Evolutionary conservation across 352 stramenopile genomes (phyloP), one percentile per base, ranked within the genome.

Genomic region (Plasmopara halstedii): DNA sequence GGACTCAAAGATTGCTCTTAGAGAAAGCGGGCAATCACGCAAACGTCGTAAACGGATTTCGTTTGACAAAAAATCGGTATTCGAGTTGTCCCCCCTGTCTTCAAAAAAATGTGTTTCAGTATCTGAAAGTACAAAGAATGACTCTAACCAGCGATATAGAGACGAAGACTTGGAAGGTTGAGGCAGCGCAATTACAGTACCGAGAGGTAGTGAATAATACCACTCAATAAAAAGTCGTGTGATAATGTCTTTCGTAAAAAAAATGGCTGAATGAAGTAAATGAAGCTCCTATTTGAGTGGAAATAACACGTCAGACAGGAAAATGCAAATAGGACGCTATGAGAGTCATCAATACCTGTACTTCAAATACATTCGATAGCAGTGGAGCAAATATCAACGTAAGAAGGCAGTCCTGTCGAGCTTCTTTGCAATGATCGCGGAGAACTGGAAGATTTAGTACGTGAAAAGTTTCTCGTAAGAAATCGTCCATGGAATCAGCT

Each of bases 201-300:
- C 69, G 1, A 88, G 56, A 32, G 81, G 76, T 15, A 90, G 65
- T n/a, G 70, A 70, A 42, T 85, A 90, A 41, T 73, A 93, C 81
- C 81, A 93, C 56, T 87, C 72, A 40, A 93, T 54, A 58, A 90
- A 92, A 53, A 88, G 39, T 44, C 29, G 39, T 15, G 70, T 73
- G 20, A 81, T 61, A 55, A 66, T 61, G 19, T 65, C 58, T 50
- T 60, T 48, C 4, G 64, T 63, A 32, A 90, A 58, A 42, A 88
- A 83, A 27, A 93, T 59, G 2, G 56, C 55, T 11, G 61, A 50
- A 50, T 89, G 76, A 15, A 90, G 46, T 42, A 63, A 57, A 67
- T 79, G 65, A 4, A 93, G 44, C 33, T 84, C 67, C 76, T 87
- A 45, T 11, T 45, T 2, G 60, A 33, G 13, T n/a, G 18, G 53